Evolutionary conservation across 208 protist genomes (phyloP).

Genomic region (Naegleria lovaniensis): DNA sequence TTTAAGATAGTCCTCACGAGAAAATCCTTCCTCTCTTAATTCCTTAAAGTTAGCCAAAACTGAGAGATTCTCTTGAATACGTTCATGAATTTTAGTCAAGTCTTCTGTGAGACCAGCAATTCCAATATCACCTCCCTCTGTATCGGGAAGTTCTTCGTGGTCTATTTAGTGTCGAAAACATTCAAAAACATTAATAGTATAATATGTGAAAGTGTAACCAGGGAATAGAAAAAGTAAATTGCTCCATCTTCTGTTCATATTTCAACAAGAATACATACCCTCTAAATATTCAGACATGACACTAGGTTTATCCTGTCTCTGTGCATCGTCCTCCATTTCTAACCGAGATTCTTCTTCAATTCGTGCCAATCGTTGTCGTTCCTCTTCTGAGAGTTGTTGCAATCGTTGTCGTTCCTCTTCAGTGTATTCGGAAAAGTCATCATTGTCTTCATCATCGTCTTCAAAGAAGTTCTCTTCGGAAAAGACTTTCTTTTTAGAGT

Average conservation of each 20-base stretch:
- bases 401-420: not conserved
- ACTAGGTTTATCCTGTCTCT: not conserved
- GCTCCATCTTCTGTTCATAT: too few species aligned
- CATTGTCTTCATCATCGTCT: constrained; percentile 23
- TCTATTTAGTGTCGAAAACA: not conserved
- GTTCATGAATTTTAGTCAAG: constrained; percentile 51
- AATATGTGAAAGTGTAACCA: too few species aligned
- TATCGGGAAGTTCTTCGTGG: constrained; percentile 26
- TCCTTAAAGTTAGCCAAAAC: constrained; percentile 84
- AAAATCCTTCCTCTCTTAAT: constrained; percentile 67
- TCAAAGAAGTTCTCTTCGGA: constrained; percentile 29
- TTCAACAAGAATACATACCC: not conserved
- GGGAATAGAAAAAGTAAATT: too few species aligned
- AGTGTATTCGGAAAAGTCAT: constrained; percentile 23
- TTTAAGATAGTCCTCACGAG: constrained; percentile 81
- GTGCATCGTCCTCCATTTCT: constrained; percentile 23
- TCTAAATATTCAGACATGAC: constrained; percentile 25
- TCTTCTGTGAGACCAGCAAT: constrained; percentile 33
- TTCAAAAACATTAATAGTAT: too few species aligned
- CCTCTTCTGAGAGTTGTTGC: not conserved
- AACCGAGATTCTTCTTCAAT: constrained; percentile 27
- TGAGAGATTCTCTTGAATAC: constrained; percentile 76
- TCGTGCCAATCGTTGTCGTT: constrained; percentile 14
- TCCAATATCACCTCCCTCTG: not conserved
- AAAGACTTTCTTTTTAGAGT: constrained; percentile 36